A percentile compares a stretch with the other conserved stretches of the same genome.
These are phyloP conservation scores for Metarhizium rileyi DNA, from an alignment of 2,329 filamentous ascomycete species.

Conservation along the genomic window DNA sequence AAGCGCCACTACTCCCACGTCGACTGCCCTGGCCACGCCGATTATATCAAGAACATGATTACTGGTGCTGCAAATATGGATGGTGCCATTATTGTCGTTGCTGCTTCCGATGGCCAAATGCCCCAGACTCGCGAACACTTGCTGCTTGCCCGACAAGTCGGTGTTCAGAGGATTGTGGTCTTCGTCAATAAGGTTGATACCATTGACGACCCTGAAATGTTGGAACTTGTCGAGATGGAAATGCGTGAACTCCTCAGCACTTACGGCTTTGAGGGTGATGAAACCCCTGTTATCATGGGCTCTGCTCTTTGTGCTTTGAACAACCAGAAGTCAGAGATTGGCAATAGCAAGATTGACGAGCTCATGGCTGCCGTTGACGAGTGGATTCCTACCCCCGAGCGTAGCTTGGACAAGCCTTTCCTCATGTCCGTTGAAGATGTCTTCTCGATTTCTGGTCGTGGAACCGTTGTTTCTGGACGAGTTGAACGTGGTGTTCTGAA, in stretches of 20 bases:
- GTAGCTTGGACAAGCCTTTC: slow-evolving; percentile 96
- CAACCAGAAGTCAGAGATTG: slow-evolving; percentile 77
- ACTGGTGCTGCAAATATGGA: slow-evolving; percentile 99
- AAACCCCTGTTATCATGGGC: slow-evolving; percentile 94
- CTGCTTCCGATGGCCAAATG: slow-evolving; percentile 98
- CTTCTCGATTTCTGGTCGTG: slow-evolving; percentile 85
- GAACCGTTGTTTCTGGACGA: slow-evolving; percentile 92
- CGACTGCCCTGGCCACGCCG: slow-evolving; percentile 98
- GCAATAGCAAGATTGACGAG: slow-evolving; percentile 79
- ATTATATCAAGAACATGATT: slow-evolving; percentile 99
- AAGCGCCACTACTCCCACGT: slow-evolving; percentile 97
- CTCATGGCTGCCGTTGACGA: slow-evolving; percentile 81
- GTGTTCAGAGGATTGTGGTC: slow-evolving; percentile 95
- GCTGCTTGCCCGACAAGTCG: slow-evolving; percentile 93
- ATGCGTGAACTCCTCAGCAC: slow-evolving; percentile 92
- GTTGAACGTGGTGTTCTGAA: slow-evolving; percentile 93
- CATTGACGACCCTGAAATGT: slow-evolving; percentile 96
- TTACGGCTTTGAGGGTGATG: slow-evolving; percentile 96
- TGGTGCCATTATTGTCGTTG: slow-evolving; percentile 96
- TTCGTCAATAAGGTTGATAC: slow-evolving; percentile 99
- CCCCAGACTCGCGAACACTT: slow-evolving; percentile 98
- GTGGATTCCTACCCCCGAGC: slow-evolving; percentile 93
- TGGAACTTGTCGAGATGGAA: slow-evolving; percentile 99
- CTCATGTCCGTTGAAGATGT: slow-evolving; percentile 96
- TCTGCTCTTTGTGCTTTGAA: slow-evolving; percentile 94